These are phyloP conservation scores for Wilcoxina mikolae DNA, from an alignment of 495 filamentous ascomycete genomes.

Conservation along the genomic window DNA sequence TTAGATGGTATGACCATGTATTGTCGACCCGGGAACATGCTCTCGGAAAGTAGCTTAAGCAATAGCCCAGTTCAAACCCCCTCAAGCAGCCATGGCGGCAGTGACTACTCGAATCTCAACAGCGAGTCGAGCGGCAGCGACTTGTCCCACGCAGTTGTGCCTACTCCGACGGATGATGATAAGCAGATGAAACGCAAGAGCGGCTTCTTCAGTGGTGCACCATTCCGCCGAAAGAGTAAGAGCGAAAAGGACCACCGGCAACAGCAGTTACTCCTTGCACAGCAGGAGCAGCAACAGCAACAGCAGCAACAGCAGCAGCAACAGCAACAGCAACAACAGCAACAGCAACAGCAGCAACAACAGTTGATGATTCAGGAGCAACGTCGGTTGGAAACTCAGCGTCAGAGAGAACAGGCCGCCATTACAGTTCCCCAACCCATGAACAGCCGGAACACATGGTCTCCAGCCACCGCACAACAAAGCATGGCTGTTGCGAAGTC, in stretches of 20 bases:
- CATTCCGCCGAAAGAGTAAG: constrained; percentile 85
- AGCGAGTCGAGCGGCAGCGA: constrained; percentile 11
- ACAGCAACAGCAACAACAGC: constrained; percentile 16
- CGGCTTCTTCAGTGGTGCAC: constrained; percentile 85
- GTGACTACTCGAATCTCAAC: constrained; percentile 68
- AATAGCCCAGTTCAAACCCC: constrained; percentile 54
- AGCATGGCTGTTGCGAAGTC: constrained; percentile 27
- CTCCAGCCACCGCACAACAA: constrained; percentile 28
- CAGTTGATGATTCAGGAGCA: constrained; percentile 17
- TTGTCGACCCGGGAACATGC: constrained; percentile 62
- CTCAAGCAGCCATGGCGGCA: constrained; percentile 67
- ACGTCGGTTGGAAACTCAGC: constrained; percentile 21
- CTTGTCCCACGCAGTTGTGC: not conserved
- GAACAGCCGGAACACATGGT: constrained; percentile 50
- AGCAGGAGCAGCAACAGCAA: constrained; percentile 14
- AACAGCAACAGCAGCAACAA: constrained; percentile 21
- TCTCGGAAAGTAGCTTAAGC: constrained; percentile 69
- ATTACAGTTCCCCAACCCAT: constrained; percentile 13
- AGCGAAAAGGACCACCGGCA: constrained; percentile 53
- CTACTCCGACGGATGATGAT: constrained; percentile 2
- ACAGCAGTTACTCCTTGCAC: constrained; percentile 20
- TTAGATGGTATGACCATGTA: constrained; percentile 99
- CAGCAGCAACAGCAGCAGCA: constrained; percentile 16
- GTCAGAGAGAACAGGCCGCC: constrained; percentile 18
- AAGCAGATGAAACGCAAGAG: constrained; percentile 55